phyloP scores from a whole-genome alignment of 257 asterid genomes.

The Henckelia pumila region DNA sequence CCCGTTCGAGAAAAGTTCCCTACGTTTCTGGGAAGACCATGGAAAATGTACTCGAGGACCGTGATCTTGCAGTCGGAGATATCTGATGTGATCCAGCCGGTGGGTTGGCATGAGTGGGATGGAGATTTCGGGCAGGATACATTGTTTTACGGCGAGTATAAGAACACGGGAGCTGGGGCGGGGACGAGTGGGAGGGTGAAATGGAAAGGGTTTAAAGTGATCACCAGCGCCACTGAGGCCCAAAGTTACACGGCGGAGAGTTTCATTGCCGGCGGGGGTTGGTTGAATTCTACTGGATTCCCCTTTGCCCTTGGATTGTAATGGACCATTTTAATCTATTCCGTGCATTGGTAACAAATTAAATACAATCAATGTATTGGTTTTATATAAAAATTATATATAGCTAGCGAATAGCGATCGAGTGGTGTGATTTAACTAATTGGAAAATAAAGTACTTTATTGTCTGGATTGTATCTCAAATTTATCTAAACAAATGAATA shows the following conservation, averaged over 20 bases:
- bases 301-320: conserved; percentile 53
- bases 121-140: conserved; percentile 57
- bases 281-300: conserved; percentile 58
- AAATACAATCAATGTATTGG: too few relatives aligned
- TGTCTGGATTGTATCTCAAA: too few relatives aligned
- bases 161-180: conserved; percentile 62
- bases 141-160: conserved; percentile 50
- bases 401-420: too few relatives aligned
- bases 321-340: too few relatives aligned
- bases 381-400: too few relatives aligned
- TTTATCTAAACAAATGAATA: too few relatives aligned
- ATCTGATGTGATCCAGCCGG: conserved; percentile 47
- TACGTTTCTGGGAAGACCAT: conserved; percentile 57
- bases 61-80: conserved; percentile 58
- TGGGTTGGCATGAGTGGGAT: conserved; percentile 68
- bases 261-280: conserved; percentile 59
- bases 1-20: conserved; percentile 44
- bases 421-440: too few relatives aligned
- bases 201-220: conserved; percentile 58
- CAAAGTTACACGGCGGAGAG: conserved; percentile 44
- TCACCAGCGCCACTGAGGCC: conserved; percentile 61
- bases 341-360: too few relatives aligned
- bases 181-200: conserved; percentile 47
- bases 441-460: too few relatives aligned
- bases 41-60: conserved; percentile 66